Evolutionary conservation across 2,329 filamentous ascomycete species (phyloP), one percentile per base, ranked within the genome.

Genomic region (Curvularia hawaiiensis): DNA sequence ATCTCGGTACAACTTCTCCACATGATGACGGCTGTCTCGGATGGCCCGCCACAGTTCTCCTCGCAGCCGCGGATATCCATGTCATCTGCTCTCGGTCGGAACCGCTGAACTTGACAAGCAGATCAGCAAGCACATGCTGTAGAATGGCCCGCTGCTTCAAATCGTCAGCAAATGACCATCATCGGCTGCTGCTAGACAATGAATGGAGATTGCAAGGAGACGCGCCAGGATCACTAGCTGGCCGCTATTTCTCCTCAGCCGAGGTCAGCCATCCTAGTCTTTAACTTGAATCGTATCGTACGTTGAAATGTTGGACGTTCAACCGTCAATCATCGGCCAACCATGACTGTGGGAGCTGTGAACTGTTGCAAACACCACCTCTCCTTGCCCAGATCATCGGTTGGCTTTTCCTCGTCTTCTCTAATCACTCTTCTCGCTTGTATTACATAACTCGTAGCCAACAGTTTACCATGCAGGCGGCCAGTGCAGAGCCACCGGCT

Each of bases 61-160:
- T 16, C 33, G n/a, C n/a, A 26, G n/a, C 24, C 26, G 20, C 14
- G n/a, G 16, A 4, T 8, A 33, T 33, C 44, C 44, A 33, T 46
- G 44, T 46, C 44, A 33, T 3, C 10, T 31, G 10, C 30, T 31
- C 18, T 33, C 30, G 30, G 30, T 28, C 18, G 33, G 44, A 18
- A 10, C 44, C 44, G 30, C 20, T 11, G 31, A 33, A 24, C 44
- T 33, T 16, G 12, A 43, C n/a, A 14, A 47, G 11, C 28, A n/a
- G 44, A 46, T 46, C 44, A 28, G 11, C 44, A 33, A 31, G 44
- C 44, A 46, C 44, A 46, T 20, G 28, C 44, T 47, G 44, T 22
- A 47, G 10, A 47, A 12, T 22, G 44, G 44, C 44, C 44, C 44
- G 28, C 30, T 14, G 28, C 28, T 16, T 20, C 30, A 12, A 28